Base-by-base conservation (phyloP, 345 rosid genomes). In the Eutrema japonicum region DNA sequence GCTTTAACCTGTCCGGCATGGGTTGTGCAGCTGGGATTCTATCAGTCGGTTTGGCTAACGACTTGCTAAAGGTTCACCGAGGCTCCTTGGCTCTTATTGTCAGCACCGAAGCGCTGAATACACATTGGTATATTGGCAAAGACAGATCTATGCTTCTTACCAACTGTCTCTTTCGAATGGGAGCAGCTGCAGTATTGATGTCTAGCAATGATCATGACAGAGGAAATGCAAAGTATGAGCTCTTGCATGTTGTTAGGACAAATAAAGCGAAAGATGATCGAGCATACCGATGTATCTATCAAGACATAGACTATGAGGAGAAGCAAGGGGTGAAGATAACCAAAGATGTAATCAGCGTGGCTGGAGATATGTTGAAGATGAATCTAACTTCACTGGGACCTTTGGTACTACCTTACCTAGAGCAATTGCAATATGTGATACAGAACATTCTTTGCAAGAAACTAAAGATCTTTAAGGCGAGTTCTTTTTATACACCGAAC, bases 121-220 rank as follows among this genome's bases (percentile, higher is more conserved):
- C 75, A 18, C 80, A 90, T 60, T 74, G 84, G 81, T 83, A 86
- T 68, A 79, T 66, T 1, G 91, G 88, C 30, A 86, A 86, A 48
- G 83, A 85, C 35, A 38, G 78, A 18, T 82, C 88, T n/a, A 85
- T 88, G 96, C 81, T 85, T 54, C 81, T 88, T 13, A 77, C 82
- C 2, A 88, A 83, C 73, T 89, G 89, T 54, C 87, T 89, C 35
- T 87, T 86, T 53, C 82, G 89, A n/a, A 83, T 87, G 89, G 96
- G 92, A 9, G 79, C 88, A 12, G 87, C 93, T 2, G 89, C 89
- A 1, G 36, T 88, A 7, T 74, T 87, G 13, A 53, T 89, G 75
- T 81, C 96, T 18, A 89, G 76, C 80, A 77, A 83, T 36, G 77
- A 58, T 3, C 77, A 62, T 0, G 80, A 83, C 76, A 74, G 47